These are phyloP conservation scores for Phaeosphaeriaceae sp. DNA, from an alignment of 2,329 filamentous ascomycete genomes.

Conservation along the genomic window DNA sequence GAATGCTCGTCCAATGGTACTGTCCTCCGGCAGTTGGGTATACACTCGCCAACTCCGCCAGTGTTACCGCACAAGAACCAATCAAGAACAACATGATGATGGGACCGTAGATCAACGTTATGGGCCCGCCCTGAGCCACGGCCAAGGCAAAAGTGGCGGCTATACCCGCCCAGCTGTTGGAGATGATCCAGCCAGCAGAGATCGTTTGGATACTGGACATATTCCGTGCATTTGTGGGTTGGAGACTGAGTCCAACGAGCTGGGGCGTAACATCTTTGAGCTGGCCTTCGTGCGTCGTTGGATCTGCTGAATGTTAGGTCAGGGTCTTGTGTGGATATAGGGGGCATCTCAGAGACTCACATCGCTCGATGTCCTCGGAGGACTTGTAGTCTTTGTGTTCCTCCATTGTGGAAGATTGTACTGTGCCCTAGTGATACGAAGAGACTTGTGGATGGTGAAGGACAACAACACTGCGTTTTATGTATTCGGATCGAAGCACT, in stretches of 20 bases:
- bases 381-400: constrained; percentile 1
- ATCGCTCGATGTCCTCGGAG: constrained; percentile 3
- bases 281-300: constrained; percentile 8
- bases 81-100: constrained; percentile 21
- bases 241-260: constrained; percentile 14
- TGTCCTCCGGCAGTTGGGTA: constrained; percentile 39
- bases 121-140: constrained; percentile 18
- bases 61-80: constrained; percentile 15
- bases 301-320: constrained; percentile 1
- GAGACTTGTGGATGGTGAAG: neutral
- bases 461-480: neutral
- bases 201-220: constrained; percentile 21
- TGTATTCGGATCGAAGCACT: neutral
- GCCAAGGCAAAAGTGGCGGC: constrained; percentile 20
- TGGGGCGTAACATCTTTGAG: constrained; percentile 6
- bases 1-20: constrained; percentile 28
- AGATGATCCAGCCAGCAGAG: constrained; percentile 24
- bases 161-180: constrained; percentile 24
- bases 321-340: neutral
- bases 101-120: constrained; percentile 19
- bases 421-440: neutral
- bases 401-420: neutral
- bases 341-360: neutral
- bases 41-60: constrained; percentile 41
- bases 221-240: constrained; percentile 9